phyloP scores from a whole-genome alignment of 768 basidiomycete species.

The Rossbeevera mucosa region DNA sequence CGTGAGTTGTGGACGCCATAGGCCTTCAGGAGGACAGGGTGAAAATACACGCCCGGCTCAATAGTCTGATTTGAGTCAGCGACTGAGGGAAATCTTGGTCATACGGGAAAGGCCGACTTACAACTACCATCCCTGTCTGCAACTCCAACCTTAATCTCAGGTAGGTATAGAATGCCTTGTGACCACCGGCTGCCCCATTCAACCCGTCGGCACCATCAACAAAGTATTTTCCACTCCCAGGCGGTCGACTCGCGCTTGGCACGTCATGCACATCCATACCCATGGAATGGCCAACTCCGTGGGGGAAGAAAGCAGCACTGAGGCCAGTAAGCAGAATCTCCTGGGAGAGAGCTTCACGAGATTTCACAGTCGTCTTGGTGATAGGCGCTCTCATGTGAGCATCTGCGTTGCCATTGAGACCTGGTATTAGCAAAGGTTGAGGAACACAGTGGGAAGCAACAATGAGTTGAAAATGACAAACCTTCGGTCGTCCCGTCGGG shows the following conservation, averaged over 20 bases:
- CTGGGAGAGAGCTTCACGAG: slow-evolving; percentile 23
- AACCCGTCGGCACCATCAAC: slow-evolving; percentile 77
- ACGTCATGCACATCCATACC: slow-evolving; percentile 96
- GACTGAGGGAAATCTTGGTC: not conserved
- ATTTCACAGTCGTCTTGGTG: slow-evolving; percentile 5
- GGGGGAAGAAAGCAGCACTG: slow-evolving; percentile 88
- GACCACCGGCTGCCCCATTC: slow-evolving; percentile 54
- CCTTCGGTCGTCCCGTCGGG: slow-evolving; percentile 35
- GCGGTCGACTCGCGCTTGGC: slow-evolving; percentile 76
- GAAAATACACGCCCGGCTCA: slow-evolving; percentile 89
- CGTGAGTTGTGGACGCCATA: slow-evolving; percentile 53
- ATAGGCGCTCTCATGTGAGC: not conserved
- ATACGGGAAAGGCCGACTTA: slow-evolving; percentile 37
- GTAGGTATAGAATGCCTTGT: slow-evolving; percentile 72
- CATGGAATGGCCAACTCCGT: slow-evolving; percentile 86
- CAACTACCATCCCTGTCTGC: slow-evolving; percentile 79
- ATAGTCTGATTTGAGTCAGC: slow-evolving; percentile 55
- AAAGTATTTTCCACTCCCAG: slow-evolving; percentile 42
- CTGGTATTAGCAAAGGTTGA: slow-evolving; percentile 2
- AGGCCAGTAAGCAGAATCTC: slow-evolving; percentile 73
- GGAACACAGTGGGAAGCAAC: not conserved
- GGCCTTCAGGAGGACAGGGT: slow-evolving; percentile 66
- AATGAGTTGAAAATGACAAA: slow-evolving; percentile 1
- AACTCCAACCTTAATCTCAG: slow-evolving; percentile 74
- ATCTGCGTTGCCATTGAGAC: not conserved